Conservation (phyloP, 2,329 filamentous ascomycete species). For the Sphaerulina vaccinii region DNA sequence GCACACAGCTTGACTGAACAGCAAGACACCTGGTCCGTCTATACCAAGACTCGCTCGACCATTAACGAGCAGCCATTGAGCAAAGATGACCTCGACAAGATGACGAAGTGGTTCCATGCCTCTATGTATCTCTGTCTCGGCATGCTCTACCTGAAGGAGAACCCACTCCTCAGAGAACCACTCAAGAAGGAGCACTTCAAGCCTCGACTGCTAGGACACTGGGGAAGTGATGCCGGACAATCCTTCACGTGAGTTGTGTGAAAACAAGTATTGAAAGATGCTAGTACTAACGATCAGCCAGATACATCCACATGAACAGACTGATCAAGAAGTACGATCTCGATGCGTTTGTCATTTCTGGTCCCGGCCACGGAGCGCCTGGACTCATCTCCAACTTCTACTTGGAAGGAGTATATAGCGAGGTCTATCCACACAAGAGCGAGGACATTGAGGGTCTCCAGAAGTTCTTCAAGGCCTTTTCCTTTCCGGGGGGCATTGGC, state of each 20-base stretch:
- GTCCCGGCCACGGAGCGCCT: conserved; percentile 75
- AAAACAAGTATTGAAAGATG: neutral
- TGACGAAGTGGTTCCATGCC: conserved; percentile 71
- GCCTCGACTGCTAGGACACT: conserved; percentile 71
- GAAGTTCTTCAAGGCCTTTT: conserved; percentile 79
- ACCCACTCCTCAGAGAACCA: conserved; percentile 69
- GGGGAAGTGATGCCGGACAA: conserved; percentile 77
- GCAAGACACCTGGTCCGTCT: conserved; percentile 34
- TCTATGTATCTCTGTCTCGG: conserved; percentile 73
- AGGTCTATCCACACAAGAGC: conserved; percentile 73
- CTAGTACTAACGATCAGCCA: conserved; percentile 15
- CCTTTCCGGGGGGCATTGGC: conserved; percentile 75
- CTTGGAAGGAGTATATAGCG: conserved; percentile 73
- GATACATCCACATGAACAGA: conserved; percentile 76
- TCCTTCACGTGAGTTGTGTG: conserved; percentile 58
- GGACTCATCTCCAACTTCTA: conserved; percentile 74
- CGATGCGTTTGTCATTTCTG: conserved; percentile 70
- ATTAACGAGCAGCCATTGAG: conserved; percentile 55
- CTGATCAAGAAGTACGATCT: conserved; percentile 75
- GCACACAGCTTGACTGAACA: conserved; percentile 23
- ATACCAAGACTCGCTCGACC: conserved; percentile 35
- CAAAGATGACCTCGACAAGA: conserved; percentile 64
- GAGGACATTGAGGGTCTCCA: conserved; percentile 68
- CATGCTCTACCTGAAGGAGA: conserved; percentile 76
- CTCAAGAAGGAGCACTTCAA: conserved; percentile 71